Base-by-base conservation (phyloP, 192 early-diverging fungal genomes). In the Entomortierella beljakovae region DNA sequence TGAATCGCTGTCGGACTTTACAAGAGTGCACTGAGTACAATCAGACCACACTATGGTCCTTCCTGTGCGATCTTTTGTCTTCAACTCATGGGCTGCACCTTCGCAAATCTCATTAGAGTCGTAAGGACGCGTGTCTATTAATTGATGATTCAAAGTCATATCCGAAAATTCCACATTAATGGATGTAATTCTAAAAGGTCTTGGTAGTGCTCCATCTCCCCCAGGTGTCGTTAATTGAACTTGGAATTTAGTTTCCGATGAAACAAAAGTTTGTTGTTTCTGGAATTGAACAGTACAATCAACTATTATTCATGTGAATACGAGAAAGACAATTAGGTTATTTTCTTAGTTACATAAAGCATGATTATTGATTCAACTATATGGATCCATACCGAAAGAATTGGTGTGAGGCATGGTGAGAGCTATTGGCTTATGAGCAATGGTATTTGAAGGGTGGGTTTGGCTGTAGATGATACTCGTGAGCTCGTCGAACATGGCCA, bases 401-500 rank as follows among this genome's bases (percentile, higher is more conserved):
- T 91, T 88, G 35, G 92, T 84, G 32, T 89, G 83, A 42, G 90
- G 87, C 93, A 94, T 93, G 22, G 62, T 26, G 3, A 88, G 64
- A 1, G 75, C 52, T 2, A 85, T 16, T 0, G 82, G 82, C 15
- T 60, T 43, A 46, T 81, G 82, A 2, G 62, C 43, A 15, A 35
- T 31, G 11, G 20, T 18, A 51, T 85, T 81, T 3, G 76, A 63
- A 13, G 52, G 58, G 50, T 67, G 59, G 35, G 60, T 68, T 6
- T 79, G 54, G 0, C 73, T 57, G 23, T 70, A 50, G 15, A 80
- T 42, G 20, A 66, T 80, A 28, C 54, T 57, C 32, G 61, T 54
- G 16, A 70, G 54, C 43, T 71, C 81, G 28, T 73, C 76, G n/a
- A 77, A 69, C 25, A 82, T 38, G 18, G 63, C 70, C 25, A 23